Base-by-base conservation (phyloP, 2,329 filamentous ascomycete genomes). In the Juglanconis oblonga region DNA sequence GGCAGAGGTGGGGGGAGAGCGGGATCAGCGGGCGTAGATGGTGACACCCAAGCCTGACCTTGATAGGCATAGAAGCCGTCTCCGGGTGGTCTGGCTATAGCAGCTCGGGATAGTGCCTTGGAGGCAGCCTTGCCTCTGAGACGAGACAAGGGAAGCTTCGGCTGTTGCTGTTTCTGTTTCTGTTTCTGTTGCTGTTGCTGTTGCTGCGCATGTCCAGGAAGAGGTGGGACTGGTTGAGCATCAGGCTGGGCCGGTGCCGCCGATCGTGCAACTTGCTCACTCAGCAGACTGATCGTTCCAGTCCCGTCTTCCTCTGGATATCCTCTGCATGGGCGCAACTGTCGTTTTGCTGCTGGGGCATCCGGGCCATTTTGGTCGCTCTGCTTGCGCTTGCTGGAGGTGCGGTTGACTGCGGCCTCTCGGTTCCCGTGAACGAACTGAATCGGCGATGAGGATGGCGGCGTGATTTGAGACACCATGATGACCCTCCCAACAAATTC, bases 391-490 rank as follows among this genome's bases (percentile, higher is more conserved):
- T n/a, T 35, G 31, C n/a, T 17, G n/a, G 42, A 33, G 9, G 24
- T 4, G 14, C 11, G 45, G n/a, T n/a, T 29, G 31, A 13, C n/a
- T 7, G 45, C 17, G 32, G 14, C 29, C 11, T 7, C 42, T 17
- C 45, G 38, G n/a, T 55, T 44, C 38, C 44, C 13, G 33, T 35
- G n/a, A 13, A n/a, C 17, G 42, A 31, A 10, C 14, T 32, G 57
- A 13, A 38, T 59, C 36, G 57, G 57, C 24, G 57, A 59, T 47
- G 57, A 59, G 29, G 57, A 59, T n/a, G 57, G 52, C 32, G 57
- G 57, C 13, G 47, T 56, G 35, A 56, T 51, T 44, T 38, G 47
- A 59, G 31, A 45, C 3, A 14, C 17, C 57, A 59, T 59, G n/a
- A 10, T 40, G 57, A 48, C n/a, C 49, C 24, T 1, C 13, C 8